Conservation (phyloP, 1,284 basidiomycete genomes). For the Coniferiporia weirii region DNA sequence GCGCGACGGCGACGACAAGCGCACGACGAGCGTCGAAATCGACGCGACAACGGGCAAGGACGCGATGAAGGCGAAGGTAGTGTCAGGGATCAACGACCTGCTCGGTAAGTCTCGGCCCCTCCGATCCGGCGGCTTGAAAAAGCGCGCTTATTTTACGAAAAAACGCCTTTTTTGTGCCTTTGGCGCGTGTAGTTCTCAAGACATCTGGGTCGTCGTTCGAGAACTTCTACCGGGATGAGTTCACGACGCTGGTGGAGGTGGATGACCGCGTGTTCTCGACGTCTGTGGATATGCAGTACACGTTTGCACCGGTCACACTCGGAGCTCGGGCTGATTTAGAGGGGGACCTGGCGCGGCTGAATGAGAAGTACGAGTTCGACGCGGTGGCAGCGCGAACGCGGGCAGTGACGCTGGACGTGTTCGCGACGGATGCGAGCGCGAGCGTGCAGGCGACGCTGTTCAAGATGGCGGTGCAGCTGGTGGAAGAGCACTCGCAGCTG, state of each 20-base stretch:
- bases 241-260: conserved; percentile 80
- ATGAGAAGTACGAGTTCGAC: conserved; percentile 54
- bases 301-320: conserved; percentile 35
- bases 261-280: conserved; percentile 88
- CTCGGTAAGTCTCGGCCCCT: conserved; percentile 52
- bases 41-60: conserved; percentile 59
- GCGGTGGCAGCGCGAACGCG: conserved; percentile 55
- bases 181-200: conserved; percentile 96
- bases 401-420: conserved; percentile 71
- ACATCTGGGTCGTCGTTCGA: conserved; percentile 85
- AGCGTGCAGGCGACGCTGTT: conserved; percentile 90
- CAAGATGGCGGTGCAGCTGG: conserved; percentile 78
- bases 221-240: conserved; percentile 81
- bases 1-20: conserved; percentile 89
- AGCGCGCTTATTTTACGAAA: neutral
- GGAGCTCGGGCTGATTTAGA: neutral
- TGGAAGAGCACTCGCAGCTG: conserved; percentile 62
- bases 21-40: conserved; percentile 61
- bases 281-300: conserved; percentile 69
- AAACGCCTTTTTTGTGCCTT: too few relatives aligned
- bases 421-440: conserved; percentile 85
- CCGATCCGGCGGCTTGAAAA: neutral
- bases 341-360: conserved; percentile 12
- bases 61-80: conserved; percentile 55
- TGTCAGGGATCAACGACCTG: conserved; percentile 71